These are phyloP conservation scores for Metrosideros polymorpha DNA, from an alignment of 441 rosid genomes.

Conservation along the genomic window DNA sequence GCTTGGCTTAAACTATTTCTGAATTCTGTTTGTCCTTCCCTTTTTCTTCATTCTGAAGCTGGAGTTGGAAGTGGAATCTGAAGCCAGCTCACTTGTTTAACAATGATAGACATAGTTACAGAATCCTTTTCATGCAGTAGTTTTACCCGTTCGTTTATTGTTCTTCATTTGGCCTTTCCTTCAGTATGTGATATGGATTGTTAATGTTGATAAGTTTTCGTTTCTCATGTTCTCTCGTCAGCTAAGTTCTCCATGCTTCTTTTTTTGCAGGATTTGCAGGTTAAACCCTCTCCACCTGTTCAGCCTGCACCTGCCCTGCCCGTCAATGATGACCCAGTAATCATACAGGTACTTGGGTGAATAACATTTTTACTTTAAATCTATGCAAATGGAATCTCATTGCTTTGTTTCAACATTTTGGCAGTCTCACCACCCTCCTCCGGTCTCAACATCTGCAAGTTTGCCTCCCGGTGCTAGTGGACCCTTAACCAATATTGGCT, in stretches of 20 bases:
- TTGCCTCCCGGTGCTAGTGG: slow-evolving; percentile 49
- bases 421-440: slow-evolving; percentile 86
- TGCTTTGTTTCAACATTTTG: slow-evolving; percentile 6
- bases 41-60: neutral
- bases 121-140: neutral
- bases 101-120: neutral
- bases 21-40: neutral
- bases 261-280: slow-evolving; percentile 80
- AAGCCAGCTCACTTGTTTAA: neutral
- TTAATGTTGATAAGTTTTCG: neutral
- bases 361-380: neutral
- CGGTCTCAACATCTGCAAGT: slow-evolving; percentile 42
- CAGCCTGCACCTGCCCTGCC: slow-evolving; percentile 57
- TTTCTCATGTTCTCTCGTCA: neutral
- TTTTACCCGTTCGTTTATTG: neutral
- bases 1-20: neutral
- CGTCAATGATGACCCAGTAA: slow-evolving; percentile 84
- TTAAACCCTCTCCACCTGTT: slow-evolving; percentile 80
- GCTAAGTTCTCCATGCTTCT: neutral
- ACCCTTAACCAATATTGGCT: slow-evolving; percentile 38
- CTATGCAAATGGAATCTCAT: slow-evolving; percentile 1
- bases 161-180: neutral
- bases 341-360: slow-evolving; percentile 58
- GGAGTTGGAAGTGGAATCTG: neutral
- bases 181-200: neutral